These are phyloP conservation scores for Mortierella claussenii DNA, from an alignment of 192 early-diverging fungal species.

Conservation along the genomic window DNA sequence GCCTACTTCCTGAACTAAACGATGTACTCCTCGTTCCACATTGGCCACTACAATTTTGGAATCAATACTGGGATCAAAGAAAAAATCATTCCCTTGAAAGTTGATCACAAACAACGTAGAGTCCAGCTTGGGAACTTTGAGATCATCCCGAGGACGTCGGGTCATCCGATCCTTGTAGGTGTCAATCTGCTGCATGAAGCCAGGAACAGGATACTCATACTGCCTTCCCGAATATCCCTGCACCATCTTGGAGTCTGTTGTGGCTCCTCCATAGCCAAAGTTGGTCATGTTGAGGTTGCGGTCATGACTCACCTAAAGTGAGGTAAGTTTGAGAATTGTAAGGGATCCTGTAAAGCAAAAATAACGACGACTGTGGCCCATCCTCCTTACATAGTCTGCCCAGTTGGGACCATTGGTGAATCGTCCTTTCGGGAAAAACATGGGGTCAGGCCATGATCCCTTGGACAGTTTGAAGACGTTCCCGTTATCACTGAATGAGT, in stretches of 20 bases:
- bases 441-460: constrained; percentile 22
- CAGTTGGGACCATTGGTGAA: constrained; percentile 61
- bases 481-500: constrained; percentile 64
- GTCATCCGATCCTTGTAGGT: neutral
- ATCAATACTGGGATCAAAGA: constrained; percentile 14
- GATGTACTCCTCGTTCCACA: constrained; percentile 24
- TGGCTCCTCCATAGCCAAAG: constrained; percentile 62
- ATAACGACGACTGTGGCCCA: no score
- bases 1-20: constrained; percentile 19
- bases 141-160: neutral
- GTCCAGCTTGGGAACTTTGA: neutral
- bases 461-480: constrained; percentile 45
- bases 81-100: constrained; percentile 46
- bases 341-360: neutral
- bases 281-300: constrained; percentile 42
- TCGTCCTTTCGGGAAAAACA: constrained; percentile 46
- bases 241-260: constrained; percentile 47
- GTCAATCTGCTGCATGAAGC: constrained; percentile 43
- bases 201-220: constrained; percentile 37
- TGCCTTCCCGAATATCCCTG: constrained; percentile 38
- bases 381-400: constrained; percentile 56
- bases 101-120: constrained; percentile 30
- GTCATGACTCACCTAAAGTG: no score
- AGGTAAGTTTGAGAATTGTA: neutral
- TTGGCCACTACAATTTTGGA: constrained; percentile 12